Evolutionary conservation across 805 yeast genomes (phyloP).

Genomic region (Kluyveromyces siamensis): DNA sequence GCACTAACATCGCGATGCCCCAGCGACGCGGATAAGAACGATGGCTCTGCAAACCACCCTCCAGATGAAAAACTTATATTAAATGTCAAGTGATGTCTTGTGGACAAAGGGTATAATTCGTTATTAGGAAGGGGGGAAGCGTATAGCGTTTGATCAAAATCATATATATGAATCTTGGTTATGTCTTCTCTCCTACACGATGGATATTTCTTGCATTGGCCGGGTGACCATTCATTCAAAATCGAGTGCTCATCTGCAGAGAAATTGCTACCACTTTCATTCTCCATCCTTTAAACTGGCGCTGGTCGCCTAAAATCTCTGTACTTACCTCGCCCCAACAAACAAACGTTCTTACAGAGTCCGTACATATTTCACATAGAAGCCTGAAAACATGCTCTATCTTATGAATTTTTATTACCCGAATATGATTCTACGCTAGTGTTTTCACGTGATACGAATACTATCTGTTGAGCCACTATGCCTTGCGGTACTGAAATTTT

Average conservation of each 20-base stretch:
- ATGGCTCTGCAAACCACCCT: constrained; percentile 42
- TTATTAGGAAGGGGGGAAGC: constrained; percentile 41
- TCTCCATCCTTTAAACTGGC: neutral
- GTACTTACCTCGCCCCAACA: too few relatives aligned
- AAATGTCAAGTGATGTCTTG: constrained; percentile 25
- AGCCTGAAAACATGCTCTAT: too few relatives aligned
- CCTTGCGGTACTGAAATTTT: too few relatives aligned
- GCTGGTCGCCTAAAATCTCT: too few relatives aligned
- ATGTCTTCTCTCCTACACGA: constrained; percentile 7
- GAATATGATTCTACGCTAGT: too few relatives aligned
- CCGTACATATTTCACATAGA: too few relatives aligned
- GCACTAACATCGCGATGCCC: constrained; percentile 21
- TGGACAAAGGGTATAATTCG: constrained; percentile 26
- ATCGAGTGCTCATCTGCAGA: neutral
- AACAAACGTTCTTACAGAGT: too few relatives aligned
- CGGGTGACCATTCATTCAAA: neutral
- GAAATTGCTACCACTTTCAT: neutral
- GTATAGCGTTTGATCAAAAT: constrained; percentile 47
- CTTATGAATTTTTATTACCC: too few relatives aligned
- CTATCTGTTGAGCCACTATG: too few relatives aligned
- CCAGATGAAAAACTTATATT: constrained; percentile 25
- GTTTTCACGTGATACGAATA: too few relatives aligned
- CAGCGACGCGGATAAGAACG: constrained; percentile 16
- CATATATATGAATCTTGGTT: constrained; percentile 36
- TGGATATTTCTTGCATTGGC: neutral